Base-by-base conservation (phyloP, 768 basidiomycete species). In the Lactarius evosmus region DNA sequence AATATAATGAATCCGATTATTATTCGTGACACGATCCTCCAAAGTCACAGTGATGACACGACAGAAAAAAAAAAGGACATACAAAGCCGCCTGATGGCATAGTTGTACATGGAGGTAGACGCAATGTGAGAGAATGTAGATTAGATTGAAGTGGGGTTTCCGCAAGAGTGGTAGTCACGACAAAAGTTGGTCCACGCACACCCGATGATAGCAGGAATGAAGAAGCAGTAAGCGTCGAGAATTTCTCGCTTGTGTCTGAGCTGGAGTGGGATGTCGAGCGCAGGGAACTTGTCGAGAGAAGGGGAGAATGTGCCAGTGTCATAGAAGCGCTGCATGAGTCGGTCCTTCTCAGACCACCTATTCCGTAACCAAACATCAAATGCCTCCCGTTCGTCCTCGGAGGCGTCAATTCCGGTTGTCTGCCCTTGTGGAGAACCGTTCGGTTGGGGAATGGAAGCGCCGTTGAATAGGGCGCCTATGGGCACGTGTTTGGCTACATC, bases 271-370 rank as follows among this genome's bases (percentile, higher is more conserved):
- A 93, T 81, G 54, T 83, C 78, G 14, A 84, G 74, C 52, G 70
- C 66, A 70, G 58, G 61, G 57, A 50, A 67, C 49, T 67, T 34
- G 58, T 72, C 51, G 65, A 63, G 40, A 61, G 70, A 67, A 58
- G 70, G 34, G 57, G 65, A 75, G 60, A 89, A 83, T 4, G 78
- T 74, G 7, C 82, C 83, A 0, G 75, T 78, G 51, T 82, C 77
- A 57, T 83, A 80, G 73, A 87, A 96, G 53, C 71, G 74, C n/a
- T 83, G 82, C 73, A 98, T 85, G 57, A 85, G 78, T 53, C 77
- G 75, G 74, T 99, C 97, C 76, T 99, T 98, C 70, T 88, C 85
- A 44, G 76, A 74, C 95, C 96, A 99, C 60, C 91, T 72, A 46
- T 81, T 77, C 66, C 89, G 76, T 58, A 98, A 76, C 97, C 97